These are phyloP conservation scores for Globisporangium heterothallicum DNA, from an alignment of 352 stramenopile species.

Conservation along the genomic window DNA sequence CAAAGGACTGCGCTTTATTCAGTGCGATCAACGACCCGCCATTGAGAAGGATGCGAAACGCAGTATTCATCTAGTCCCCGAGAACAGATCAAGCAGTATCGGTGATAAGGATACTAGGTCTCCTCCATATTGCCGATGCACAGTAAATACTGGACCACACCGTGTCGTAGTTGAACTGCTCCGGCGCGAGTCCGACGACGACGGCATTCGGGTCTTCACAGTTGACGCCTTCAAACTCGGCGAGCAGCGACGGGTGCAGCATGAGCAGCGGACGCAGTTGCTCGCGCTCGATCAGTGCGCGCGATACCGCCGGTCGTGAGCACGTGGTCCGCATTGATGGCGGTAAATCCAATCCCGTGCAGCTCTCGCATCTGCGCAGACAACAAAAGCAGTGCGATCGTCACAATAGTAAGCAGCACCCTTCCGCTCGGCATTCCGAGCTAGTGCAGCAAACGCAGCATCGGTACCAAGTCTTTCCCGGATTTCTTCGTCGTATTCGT, in stretches of 20 bases:
- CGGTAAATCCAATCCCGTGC: conserved; percentile 36
- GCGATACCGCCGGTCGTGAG: conserved; percentile 41
- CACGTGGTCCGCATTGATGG: conserved; percentile 32
- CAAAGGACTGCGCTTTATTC: conserved; percentile 49
- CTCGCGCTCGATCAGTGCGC: conserved; percentile 27
- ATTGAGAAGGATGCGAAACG: conserved; percentile 43
- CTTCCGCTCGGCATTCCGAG: too few species aligned
- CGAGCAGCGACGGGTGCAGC: conserved; percentile 34
- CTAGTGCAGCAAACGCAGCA: neutral
- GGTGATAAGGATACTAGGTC: too few species aligned
- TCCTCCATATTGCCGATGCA: too few species aligned
- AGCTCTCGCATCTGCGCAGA: conserved; percentile 35
- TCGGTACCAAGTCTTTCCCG: conserved; percentile 28
- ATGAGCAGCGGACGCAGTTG: conserved; percentile 40
- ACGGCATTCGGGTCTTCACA: conserved; percentile 42
- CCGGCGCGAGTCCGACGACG: conserved; percentile 43
- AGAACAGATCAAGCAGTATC: too few species aligned
- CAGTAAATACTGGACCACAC: conserved; percentile 12
- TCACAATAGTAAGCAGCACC: too few species aligned
- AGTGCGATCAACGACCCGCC: conserved; percentile 48
- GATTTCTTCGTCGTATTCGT: conserved; percentile 74
- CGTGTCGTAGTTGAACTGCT: conserved; percentile 55
- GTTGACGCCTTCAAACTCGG: conserved; percentile 38
- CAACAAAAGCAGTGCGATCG: neutral
- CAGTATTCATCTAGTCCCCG: conserved; percentile 36